Evolutionary conservation across 2,329 filamentous ascomycete species (phyloP), one percentile per base, ranked within the genome.

Genomic region (Hortaea werneckii): DNA sequence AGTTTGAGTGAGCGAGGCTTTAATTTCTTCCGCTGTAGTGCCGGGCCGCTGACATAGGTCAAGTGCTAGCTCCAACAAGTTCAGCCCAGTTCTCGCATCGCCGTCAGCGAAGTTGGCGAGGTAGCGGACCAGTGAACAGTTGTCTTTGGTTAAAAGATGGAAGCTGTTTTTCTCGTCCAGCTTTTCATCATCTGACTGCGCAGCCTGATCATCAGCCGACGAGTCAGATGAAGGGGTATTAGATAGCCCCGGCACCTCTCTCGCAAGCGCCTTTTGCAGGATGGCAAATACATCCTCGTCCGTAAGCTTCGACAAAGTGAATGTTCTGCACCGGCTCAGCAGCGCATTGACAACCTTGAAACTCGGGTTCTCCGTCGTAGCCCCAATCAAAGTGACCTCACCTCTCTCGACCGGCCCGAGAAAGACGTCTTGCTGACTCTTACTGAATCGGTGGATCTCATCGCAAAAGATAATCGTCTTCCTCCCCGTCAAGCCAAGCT

Each of bases 401-500:
- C 92, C 92, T 1, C 82, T 82, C 67, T 98, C 92, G 20, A 96
- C 90, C 0, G 90, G 90, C 11, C 84, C 87, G 1, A 98, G 72
- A 56, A 96, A 96, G 1, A 95, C 85, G 65, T 96, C 92, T 62
- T 98, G 92, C 64, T 96, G 92, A 0, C 82, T 76, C 67, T 95
- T 95, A 55, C 78, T 85, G 71, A 95, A 95, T 28, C 90, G 73
- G 66, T 95, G 88, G 41, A 95, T 92, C 71, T 96, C 92, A 68
- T 98, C 92, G 68, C 90, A 95, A 65, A 98, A 98, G 52, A 98
- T 80, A 52, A 98, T 94, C 0, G 92, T 96, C 68, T 86, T 90
- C 50, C 88, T 77, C 1, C 90, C 90, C 0, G 87, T 94, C 43
- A 96, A 70, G 1, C 74, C 70, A 40, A 88, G 68, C 63, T 96